Evolutionary conservation across 1,139 yeast species (phyloP), one percentile per base, ranked within the genome.

Genomic region (Sugiyamaella japonica): DNA sequence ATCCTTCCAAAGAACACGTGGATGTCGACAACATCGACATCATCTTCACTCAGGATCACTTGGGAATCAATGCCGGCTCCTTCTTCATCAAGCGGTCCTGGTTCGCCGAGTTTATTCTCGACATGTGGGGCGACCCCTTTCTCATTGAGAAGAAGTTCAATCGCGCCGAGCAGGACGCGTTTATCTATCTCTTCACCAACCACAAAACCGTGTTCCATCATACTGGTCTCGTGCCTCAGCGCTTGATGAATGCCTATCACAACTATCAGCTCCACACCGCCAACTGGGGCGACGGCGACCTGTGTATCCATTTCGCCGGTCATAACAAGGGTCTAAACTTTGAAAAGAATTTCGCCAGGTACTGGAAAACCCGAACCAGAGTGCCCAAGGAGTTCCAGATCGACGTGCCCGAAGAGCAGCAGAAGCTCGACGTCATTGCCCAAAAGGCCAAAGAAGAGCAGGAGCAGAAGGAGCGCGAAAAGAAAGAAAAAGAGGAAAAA

Each of bases 221-320:
- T 51, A 60, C 68, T 10, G 75, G 68, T 4, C 52, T 71, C 32
- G 71, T 72, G 3, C 70, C 73, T 10, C 73, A 70, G 60, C 58
- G 73, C 8, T 53, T 67, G 41, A 56, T 71, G 54, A 71, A 71
- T 55, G 60, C 74, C 1, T 72, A 67, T 54, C 53, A 52, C 42
- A 56, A 49, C 8, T 54, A 63, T 15, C 49, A 56, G 6, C 58
- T 62, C 36, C 57, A 55, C 15, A 54, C 56, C 20, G 59, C 66
- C 60, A 37, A 59, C 15, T 66, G 56, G 53, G 55, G 54, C 31
- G 58, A 58, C n/a, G 66, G 67, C 7, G 68, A 66, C 49, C 59
- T 67, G 43, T 62, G 57, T 9, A 56, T 67, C 39, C 69, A 67
- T 53, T 65, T 66, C 52, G 69, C 70, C 4, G 70, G 69, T 12